Base-by-base conservation (phyloP, 108 stramenopile genomes). In the Conticribra guillardii region DNA sequence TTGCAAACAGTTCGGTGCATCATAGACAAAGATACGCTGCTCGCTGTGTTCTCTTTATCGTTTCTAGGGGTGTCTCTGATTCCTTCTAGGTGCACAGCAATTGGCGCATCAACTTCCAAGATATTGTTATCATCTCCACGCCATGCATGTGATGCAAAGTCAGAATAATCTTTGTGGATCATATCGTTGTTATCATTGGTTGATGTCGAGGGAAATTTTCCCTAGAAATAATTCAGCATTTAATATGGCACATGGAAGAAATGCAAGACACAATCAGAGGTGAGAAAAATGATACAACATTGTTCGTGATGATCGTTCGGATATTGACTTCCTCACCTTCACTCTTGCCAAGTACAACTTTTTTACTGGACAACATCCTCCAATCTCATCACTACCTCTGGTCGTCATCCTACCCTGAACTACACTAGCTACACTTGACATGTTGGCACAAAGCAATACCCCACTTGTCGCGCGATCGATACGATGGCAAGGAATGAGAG, bases 261-360 rank as follows among this genome's bases (percentile, higher is more conserved):
- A n/a, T n/a, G n/a, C n/a, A n/a, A n/a, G n/a, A n/a, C n/a, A n/a
- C n/a, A n/a, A n/a, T n/a, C n/a, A n/a, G n/a, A n/a, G n/a, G n/a
- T n/a, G n/a, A n/a, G n/a, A n/a, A n/a, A n/a, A n/a, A n/a, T n/a
- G n/a, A n/a, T n/a, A n/a, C n/a, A n/a, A n/a, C n/a, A n/a, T n/a
- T n/a, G n/a, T n/a, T n/a, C n/a, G n/a, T n/a, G n/a, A n/a, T n/a
- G n/a, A n/a, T n/a, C n/a, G n/a, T n/a, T n/a, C n/a, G n/a, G n/a
- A n/a, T n/a, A n/a, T n/a, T n/a, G n/a, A n/a, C n/a, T n/a, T n/a
- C n/a, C 37, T 41, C 5, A 41, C 37, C 37, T 54, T 71, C 19
- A 94, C 93, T 54, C 75, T 82, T 32, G 94, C 94, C 8, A 95
- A 26, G 67, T 95, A 95, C 50, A 86, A 58, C 67, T 95, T 95